Conservation (phyloP, 345 rosid species). For the Dovyalis caffra region DNA sequence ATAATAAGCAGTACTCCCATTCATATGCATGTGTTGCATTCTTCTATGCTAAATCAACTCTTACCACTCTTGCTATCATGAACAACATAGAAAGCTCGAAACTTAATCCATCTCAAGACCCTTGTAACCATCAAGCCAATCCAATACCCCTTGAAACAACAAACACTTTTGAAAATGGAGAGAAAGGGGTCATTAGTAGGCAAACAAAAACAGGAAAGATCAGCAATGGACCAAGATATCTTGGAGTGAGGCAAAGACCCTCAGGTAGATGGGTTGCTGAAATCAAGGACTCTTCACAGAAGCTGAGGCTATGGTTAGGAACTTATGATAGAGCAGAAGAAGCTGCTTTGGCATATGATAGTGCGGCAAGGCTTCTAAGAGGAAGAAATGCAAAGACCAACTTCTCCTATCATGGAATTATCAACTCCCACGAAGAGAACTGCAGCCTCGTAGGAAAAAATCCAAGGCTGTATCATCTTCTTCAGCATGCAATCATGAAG, state of each 20-base stretch:
- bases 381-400: slow-evolving; percentile 54
- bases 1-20: too few relatives aligned
- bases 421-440: slow-evolving; percentile 13
- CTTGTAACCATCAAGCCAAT: background rate
- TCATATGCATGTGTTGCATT: too few relatives aligned
- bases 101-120: background rate
- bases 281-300: slow-evolving; percentile 49
- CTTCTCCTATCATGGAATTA: slow-evolving; percentile 17
- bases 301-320: slow-evolving; percentile 59
- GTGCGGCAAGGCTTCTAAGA: slow-evolving; percentile 44
- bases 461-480: slow-evolving; percentile 36
- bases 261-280: too few relatives aligned
- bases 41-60: too few relatives aligned
- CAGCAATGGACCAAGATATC: slow-evolving; percentile 22
- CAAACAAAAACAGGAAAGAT: background rate
- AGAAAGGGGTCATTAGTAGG: slow-evolving; percentile 13
- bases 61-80: slow-evolving; percentile 4
- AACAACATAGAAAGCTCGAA: slow-evolving; percentile 7
- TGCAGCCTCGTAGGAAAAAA: slow-evolving; percentile 13
- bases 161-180: slow-evolving; percentile 8
- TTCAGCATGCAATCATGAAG: slow-evolving; percentile 39
- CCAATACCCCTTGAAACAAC: slow-evolving; percentile 1
- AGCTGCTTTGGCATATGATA: slow-evolving; percentile 52
- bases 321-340: slow-evolving; percentile 49
- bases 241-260: slow-evolving; percentile 59